A percentile compares a stretch with the other conserved stretches of the same genome.
Evolutionary conservation across 495 filamentous ascomycete genomes (phyloP).

Genomic region (Annulohypoxylon nitens): DNA sequence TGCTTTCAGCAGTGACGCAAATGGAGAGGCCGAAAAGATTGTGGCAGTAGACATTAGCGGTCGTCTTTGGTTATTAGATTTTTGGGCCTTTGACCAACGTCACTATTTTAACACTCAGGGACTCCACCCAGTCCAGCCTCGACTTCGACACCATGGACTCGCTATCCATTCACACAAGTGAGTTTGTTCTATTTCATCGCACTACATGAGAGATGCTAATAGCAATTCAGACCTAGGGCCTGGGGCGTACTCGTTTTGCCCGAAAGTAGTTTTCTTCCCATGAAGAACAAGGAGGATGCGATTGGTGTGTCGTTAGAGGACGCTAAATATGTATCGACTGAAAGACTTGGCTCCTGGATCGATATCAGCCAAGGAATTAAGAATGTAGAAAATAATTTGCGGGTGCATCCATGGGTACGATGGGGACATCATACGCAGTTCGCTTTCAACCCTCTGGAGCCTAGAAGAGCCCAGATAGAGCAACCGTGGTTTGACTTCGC

Average conservation of each 20-base stretch:
- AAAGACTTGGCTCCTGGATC: constrained; percentile 38
- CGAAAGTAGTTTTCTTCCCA: constrained; percentile 56
- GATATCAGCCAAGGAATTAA: constrained; percentile 39
- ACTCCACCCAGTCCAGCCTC: constrained; percentile 14
- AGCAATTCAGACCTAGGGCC: constrained; percentile 46
- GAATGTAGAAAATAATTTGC: constrained; percentile 45
- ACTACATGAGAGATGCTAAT: constrained; percentile 21
- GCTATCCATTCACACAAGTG: constrained; percentile 19
- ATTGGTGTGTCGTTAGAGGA: constrained; percentile 51
- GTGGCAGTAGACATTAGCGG: constrained; percentile 81
- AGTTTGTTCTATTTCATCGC: constrained; percentile 1
- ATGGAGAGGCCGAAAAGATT: constrained; percentile 74
- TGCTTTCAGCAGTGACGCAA: constrained; percentile 75
- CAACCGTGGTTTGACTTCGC: constrained; percentile 22
- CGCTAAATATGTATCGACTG: constrained; percentile 19
- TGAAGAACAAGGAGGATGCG: constrained; percentile 47
- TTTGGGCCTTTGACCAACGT: constrained; percentile 62
- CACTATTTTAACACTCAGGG: constrained; percentile 34
- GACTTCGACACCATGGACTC: not conserved
- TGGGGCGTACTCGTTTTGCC: constrained; percentile 65
- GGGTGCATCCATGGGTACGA: constrained; percentile 43
- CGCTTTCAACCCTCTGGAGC: constrained; percentile 26
- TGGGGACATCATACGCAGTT: constrained; percentile 33
- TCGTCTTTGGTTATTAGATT: constrained; percentile 72
- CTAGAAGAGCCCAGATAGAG: constrained; percentile 8